Base-by-base conservation (phyloP, 106 monocot species). In the Acorus gramineus region DNA sequence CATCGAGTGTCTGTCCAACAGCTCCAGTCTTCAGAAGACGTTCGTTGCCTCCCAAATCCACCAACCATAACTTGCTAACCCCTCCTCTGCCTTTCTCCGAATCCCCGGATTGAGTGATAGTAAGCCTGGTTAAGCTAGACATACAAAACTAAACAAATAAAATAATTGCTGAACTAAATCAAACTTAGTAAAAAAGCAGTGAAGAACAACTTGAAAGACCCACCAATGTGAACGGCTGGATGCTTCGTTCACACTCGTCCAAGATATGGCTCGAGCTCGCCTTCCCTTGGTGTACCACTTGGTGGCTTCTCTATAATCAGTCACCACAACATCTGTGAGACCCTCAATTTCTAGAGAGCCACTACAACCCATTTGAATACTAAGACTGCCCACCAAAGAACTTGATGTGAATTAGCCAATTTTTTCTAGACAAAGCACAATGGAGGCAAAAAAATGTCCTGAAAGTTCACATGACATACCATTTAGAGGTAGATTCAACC, bases 141-240 rank as follows among this genome's bases (percentile, higher is more conserved):
- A 83, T 52, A 58, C 46, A 77, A 50, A 84, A 77, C 84, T 84
- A 84, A 75, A 80, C 58, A 79, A 70, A 82, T 83, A 77, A 81
- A 78, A 79, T 66, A 65, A 69, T 84, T 59, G 71, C 57, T 14
- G 54, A 66, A 60, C 63, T 11, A 54, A 74, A 58, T 55, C 57
- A 46, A 28, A 3, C 59, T 48, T 5, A 7, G 8, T 44, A 51
- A 51, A 57, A 49, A 62, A 42, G 4, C 28, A 28, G 28, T 28
- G 8, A 66, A 71, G 11, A 66, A 57, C 60, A 42, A 59, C 56
- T 53, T 63, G 7, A 65, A 58, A 4, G 48, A 75, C 82, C 62
- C 72, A 92, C 92, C 92, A 92, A 66, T 92, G 92, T 3, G 92
- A 92, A 80, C 92, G 71, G 73, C 92, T 92, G 3, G 92, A 92